A percentile compares a stretch with the other conserved stretches of the same genome.
These are phyloP conservation scores for Crithidia brevicula DNA, from an alignment of 208 protist genomes.

Conservation along the genomic window DNA sequence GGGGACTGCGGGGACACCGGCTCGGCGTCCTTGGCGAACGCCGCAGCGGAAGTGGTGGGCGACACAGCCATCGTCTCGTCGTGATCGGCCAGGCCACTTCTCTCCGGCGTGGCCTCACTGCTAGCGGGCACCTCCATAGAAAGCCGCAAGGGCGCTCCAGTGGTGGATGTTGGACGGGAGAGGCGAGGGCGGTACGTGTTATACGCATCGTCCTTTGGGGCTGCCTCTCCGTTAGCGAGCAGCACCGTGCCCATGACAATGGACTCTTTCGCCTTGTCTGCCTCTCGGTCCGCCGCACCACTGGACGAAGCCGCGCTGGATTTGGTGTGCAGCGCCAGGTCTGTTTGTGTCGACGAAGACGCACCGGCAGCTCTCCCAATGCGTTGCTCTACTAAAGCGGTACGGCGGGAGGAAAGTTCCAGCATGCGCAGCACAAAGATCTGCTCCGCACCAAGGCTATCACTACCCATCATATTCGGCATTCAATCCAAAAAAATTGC, in stretches of 20 bases:
- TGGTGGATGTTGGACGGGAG: background rate
- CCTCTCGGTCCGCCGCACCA: background rate
- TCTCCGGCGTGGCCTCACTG: background rate
- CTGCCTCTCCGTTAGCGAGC: background rate
- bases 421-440: constrained; percentile 19
- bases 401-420: constrained; percentile 8
- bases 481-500: constrained; percentile 9
- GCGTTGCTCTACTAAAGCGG: constrained; percentile 7
- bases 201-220: background rate
- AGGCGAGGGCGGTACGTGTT: background rate
- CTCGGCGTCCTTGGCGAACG: background rate
- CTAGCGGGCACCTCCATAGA: background rate
- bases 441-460: constrained; percentile 6
- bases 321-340: background rate
- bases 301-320: background rate
- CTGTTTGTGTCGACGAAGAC: background rate
- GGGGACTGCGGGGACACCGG: constrained; percentile 5
- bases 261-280: background rate
- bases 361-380: background rate
- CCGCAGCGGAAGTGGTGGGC: background rate
- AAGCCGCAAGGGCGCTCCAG: background rate
- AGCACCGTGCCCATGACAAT: constrained; percentile 8
- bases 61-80: background rate
- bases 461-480: background rate
- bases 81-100: background rate